A percentile compares a stretch with the other conserved stretches of the same genome.
These are phyloP conservation scores for Colletotrichum tropicicola DNA, from an alignment of 2,329 filamentous ascomycete genomes.

Conservation along the genomic window DNA sequence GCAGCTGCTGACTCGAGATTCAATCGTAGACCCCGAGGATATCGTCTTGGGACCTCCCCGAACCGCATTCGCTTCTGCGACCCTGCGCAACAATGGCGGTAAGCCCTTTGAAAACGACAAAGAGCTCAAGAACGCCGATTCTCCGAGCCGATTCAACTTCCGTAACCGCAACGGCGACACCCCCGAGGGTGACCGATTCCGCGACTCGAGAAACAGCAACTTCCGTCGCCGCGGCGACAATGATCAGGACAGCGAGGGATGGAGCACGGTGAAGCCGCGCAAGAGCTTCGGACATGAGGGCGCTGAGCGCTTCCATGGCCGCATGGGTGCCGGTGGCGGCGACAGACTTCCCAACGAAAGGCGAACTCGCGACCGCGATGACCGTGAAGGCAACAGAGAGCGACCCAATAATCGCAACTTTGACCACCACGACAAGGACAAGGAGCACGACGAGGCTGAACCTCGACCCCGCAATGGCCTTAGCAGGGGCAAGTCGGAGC, in stretches of 20 bases:
- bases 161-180: constrained; percentile 60
- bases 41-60: constrained; percentile 87
- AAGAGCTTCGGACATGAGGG: constrained; percentile 79
- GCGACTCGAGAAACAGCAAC: constrained; percentile 55
- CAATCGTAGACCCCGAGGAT: constrained; percentile 73
- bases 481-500: constrained; percentile 72
- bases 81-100: constrained; percentile 53
- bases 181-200: constrained; percentile 60
- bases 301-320: constrained; percentile 74
- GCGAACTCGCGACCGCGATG: constrained; percentile 62
- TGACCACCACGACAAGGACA: constrained; percentile 62
- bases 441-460: constrained; percentile 57
- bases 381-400: constrained; percentile 61
- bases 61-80: constrained; percentile 82
- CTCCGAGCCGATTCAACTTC: constrained; percentile 68
- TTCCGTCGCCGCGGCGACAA: constrained; percentile 63
- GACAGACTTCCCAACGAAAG: constrained; percentile 54
- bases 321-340: constrained; percentile 65
- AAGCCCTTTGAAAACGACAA: constrained; percentile 64
- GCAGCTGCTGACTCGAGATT: constrained; percentile 38
- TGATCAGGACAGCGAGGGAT: constrained; percentile 74
- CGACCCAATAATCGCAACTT: constrained; percentile 56
- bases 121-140: constrained; percentile 58
- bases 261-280: constrained; percentile 78
- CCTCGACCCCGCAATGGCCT: constrained; percentile 70